Conservation (phyloP, 2,329 filamentous ascomycete species). For the Paramyrothecium sp. region DNA sequence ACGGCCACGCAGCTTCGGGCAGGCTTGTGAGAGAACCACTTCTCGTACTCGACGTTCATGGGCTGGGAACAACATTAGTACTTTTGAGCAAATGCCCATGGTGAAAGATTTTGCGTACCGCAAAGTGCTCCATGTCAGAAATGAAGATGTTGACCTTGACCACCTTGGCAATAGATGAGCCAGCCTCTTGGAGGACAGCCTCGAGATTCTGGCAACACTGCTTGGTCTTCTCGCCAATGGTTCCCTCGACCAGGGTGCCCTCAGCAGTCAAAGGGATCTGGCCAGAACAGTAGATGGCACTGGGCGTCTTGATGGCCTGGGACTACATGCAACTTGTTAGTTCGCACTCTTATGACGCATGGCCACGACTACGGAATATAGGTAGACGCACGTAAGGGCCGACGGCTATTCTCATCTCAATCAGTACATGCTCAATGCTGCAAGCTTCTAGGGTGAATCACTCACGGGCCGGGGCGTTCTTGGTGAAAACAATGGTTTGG, state of each 20-base stretch:
- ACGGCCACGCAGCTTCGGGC: constrained; percentile 89
- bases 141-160: constrained; percentile 94
- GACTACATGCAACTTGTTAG: constrained; percentile 40
- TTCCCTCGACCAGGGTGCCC: constrained; percentile 55
- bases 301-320: constrained; percentile 65
- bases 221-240: constrained; percentile 62
- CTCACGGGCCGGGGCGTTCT: constrained; percentile 59
- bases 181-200: constrained; percentile 79
- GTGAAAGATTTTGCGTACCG: constrained; percentile 35
- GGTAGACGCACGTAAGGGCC: constrained; percentile 58
- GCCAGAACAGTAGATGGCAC: constrained; percentile 66
- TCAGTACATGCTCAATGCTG: background rate
- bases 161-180: constrained; percentile 73
- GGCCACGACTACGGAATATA: no score
- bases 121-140: constrained; percentile 87
- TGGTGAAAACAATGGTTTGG: constrained; percentile 52
- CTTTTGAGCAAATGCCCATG: background rate
- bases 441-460: constrained; percentile 11
- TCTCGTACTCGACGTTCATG: constrained; percentile 84
- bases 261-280: constrained; percentile 68
- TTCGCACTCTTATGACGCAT: background rate
- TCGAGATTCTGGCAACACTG: constrained; percentile 74
- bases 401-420: constrained; percentile 41
- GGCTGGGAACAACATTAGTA: constrained; percentile 35
- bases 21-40: constrained; percentile 81